These are phyloP conservation scores for Cystobasidium onofrii DNA, from an alignment of 768 basidiomycete species.

Conservation along the genomic window DNA sequence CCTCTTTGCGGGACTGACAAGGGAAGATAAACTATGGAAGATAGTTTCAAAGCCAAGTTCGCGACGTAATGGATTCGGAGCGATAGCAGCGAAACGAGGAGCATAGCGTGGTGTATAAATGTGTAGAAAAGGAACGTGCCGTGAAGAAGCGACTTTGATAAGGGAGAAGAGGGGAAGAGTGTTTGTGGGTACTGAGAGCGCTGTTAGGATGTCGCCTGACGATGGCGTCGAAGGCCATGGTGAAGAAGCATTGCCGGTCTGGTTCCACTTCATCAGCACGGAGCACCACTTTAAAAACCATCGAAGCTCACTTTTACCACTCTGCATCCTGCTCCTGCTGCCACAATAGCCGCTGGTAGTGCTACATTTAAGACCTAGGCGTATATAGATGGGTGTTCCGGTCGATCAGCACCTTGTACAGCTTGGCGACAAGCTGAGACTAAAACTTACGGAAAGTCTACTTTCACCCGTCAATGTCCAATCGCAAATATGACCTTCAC, in stretches of 20 bases:
- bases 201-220: conserved; percentile 81
- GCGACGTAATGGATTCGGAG: conserved; percentile 62
- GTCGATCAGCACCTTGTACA: conserved; percentile 88
- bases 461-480: conserved; percentile 22
- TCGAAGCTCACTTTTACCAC: conserved; percentile 72
- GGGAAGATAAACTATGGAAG: conserved; percentile 89
- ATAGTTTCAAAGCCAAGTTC: conserved; percentile 87
- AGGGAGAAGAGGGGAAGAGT: conserved; percentile 55
- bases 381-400: conserved; percentile 60
- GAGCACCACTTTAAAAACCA: neutral
- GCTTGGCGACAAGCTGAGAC: conserved; percentile 61
- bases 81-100: conserved; percentile 69
- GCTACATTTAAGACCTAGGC: conserved; percentile 74
- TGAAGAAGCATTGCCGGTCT: conserved; percentile 77
- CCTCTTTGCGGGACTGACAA: conserved; percentile 83
- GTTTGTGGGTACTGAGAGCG: conserved; percentile 60
- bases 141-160: conserved; percentile 52
- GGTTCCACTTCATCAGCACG: conserved; percentile 17
- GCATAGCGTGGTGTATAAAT: conserved; percentile 92
- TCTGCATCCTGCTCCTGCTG: conserved; percentile 84
- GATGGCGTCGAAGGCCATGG: conserved; percentile 73
- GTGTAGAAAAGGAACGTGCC: conserved; percentile 69
- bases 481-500: conserved; percentile 47
- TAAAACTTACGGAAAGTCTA: conserved; percentile 23
- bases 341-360: conserved; percentile 85